Conservation (phyloP, 352 stramenopile species). For the Globisporangium canariense region DNA sequence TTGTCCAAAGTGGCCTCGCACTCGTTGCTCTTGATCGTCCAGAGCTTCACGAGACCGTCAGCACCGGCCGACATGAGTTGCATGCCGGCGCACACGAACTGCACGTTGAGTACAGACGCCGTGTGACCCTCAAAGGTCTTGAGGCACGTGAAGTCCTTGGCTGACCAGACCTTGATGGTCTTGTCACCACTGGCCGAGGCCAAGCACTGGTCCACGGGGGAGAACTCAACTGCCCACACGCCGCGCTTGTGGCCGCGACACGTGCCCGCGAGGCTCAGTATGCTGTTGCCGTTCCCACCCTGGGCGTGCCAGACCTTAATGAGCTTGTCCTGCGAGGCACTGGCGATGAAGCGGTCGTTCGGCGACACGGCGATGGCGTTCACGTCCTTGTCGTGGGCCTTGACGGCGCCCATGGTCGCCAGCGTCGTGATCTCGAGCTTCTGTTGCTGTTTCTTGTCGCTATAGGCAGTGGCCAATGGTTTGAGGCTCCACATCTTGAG, state of each 20-base stretch:
- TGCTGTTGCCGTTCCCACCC: slow-evolving; percentile 39
- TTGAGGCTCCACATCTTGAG: slow-evolving; percentile 97
- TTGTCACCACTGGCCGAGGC: slow-evolving; percentile 95
- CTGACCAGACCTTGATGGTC: slow-evolving; percentile 97
- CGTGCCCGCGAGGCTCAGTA: slow-evolving; percentile 89
- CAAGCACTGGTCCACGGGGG: slow-evolving; percentile 93
- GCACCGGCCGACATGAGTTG: slow-evolving; percentile 95
- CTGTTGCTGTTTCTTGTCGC: slow-evolving; percentile 27
- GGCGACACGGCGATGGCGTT: slow-evolving; percentile 94
- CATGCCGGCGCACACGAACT: slow-evolving; percentile 88
- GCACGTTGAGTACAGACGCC: slow-evolving; percentile 83
- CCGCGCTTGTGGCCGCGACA: slow-evolving; percentile 97
- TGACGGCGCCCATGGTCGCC: slow-evolving; percentile 63
- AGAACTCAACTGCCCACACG: slow-evolving; percentile 97
- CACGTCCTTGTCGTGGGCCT: slow-evolving; percentile 96
- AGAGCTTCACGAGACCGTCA: slow-evolving; percentile 97
- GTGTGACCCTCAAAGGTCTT: slow-evolving; percentile 96
- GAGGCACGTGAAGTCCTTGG: slow-evolving; percentile 94
- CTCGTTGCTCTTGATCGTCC: slow-evolving; percentile 98
- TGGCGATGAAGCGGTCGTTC: slow-evolving; percentile 97
- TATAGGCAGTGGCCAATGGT: slow-evolving; percentile 49
- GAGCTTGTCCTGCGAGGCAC: slow-evolving; percentile 97
- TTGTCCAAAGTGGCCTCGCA: slow-evolving; percentile 96
- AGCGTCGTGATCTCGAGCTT: slow-evolving; percentile 45
- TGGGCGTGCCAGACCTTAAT: slow-evolving; percentile 95